Conservation (phyloP, 78 protist genomes). For the Dictyostelium discoideum region DNA sequence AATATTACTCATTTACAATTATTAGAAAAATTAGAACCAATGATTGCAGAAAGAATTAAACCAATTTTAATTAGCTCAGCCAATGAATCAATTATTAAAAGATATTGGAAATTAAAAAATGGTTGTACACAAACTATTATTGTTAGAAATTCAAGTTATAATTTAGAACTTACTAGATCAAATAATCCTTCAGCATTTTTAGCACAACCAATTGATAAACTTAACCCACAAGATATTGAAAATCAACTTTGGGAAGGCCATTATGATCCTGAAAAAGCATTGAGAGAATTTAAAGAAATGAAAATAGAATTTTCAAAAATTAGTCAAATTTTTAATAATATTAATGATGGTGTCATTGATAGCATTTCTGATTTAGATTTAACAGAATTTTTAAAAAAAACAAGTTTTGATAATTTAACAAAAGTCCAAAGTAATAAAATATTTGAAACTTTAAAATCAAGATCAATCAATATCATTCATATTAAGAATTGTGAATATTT, state of each 20-base stretch:
- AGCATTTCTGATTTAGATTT: background rate
- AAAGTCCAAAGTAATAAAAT: background rate
- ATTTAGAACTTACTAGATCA: background rate
- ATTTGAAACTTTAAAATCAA: background rate
- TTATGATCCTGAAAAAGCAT: background rate
- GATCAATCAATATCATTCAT: background rate
- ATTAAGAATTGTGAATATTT: background rate
- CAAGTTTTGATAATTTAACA: background rate
- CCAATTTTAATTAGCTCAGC: background rate
- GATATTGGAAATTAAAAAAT: background rate
- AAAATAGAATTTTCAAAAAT: background rate
- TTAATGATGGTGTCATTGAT: background rate
- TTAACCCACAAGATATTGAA: background rate
- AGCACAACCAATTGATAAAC: background rate
- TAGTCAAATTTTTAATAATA: background rate
- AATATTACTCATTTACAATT: background rate
- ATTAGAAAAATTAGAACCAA: background rate
- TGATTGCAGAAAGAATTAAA: background rate
- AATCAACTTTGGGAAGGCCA: background rate
- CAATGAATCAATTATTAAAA: background rate
- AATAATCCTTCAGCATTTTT: background rate
- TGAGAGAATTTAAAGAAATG: background rate
- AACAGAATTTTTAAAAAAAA: background rate
- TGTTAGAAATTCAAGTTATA: background rate
- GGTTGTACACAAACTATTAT: background rate